Base-by-base conservation (phyloP, 1,284 basidiomycete genomes). In the Vanrija pseudolonga region DNA sequence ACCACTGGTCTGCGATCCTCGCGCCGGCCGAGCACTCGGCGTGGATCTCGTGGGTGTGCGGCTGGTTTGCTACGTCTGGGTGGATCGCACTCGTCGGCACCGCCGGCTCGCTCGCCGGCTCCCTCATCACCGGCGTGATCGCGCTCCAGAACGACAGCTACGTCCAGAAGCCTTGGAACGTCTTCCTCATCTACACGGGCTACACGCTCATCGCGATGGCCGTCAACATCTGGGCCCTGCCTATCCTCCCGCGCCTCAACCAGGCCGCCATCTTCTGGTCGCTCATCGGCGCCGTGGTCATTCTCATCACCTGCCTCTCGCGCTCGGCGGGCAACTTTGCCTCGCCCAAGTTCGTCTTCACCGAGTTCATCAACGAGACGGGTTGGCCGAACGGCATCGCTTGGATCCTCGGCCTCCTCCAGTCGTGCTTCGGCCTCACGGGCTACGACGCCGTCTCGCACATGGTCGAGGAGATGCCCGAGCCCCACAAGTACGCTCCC, bases 351-450 rank as follows among this genome's bases (percentile, higher is more conserved):
- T 78, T 77, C 45, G 79, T 80, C n/a, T 80, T 79, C 54, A 61
- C 62, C 9, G 61, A 63, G 2, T 77, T 67, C 43, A 65, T 70
- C 50, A 80, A 80, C 64, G 53, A 68, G 53, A 79, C 77, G 0
- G 79, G 79, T 6, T 80, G 78, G 78, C 73, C 74, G 28, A 63
- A 75, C 50, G 78, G 76, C 14, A 71, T 77, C 8, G 73, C 77
- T 2, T 80, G 74, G 72, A 71, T 78, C 37, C 66, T 78, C 7
- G 78, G 78, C 23, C 61, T 78, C 12, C 65, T 80, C 3, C 78
- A 80, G 63, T 60, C 40, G 28, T 36, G 19, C 0, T 79, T 80
- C 55, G 73, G 74, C 17, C 63, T 80, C 1, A 74, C 43, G 38
- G 43, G 23, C 3, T 73, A 66, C 57, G 71, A 71, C 49, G 68